phyloP scores from a whole-genome alignment of 805 yeast genomes.

The Metschnikowia shivogae region DNA sequence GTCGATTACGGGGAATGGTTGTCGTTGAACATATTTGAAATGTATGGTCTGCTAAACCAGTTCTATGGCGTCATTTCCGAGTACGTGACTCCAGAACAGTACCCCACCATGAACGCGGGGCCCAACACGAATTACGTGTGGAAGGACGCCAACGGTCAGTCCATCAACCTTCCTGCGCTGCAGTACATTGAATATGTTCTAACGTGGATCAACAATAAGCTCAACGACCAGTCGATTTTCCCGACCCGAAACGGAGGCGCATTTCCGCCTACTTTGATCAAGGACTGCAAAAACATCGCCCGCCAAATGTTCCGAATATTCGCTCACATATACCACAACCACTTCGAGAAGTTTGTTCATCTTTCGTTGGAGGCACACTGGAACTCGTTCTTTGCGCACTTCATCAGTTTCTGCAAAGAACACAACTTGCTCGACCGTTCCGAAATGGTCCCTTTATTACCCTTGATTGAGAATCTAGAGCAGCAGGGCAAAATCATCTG shows the following conservation, averaged over 20 bases:
- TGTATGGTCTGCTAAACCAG: slow-evolving; percentile 78
- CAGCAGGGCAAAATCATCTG: slow-evolving; percentile 75
- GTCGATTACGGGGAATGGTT: slow-evolving; percentile 96
- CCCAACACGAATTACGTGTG: slow-evolving; percentile 87
- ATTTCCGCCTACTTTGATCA: slow-evolving; percentile 79
- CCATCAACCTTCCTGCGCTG: slow-evolving; percentile 83
- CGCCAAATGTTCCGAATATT: slow-evolving; percentile 92
- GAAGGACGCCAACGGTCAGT: slow-evolving; percentile 75
- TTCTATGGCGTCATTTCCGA: slow-evolving; percentile 90
- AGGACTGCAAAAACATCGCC: slow-evolving; percentile 81
- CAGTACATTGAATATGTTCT: slow-evolving; percentile 90
- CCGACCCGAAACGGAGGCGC: slow-evolving; percentile 90
- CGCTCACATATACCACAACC: slow-evolving; percentile 93
- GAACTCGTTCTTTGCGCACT: slow-evolving; percentile 96
- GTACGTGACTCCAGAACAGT: slow-evolving; percentile 82
- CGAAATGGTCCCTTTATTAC: slow-evolving; percentile 75
- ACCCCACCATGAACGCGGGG: slow-evolving; percentile 95
- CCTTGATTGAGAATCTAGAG: slow-evolving; percentile 76
- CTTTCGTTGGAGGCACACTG: slow-evolving; percentile 93
- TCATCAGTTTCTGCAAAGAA: slow-evolving; percentile 79
- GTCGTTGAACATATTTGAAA: slow-evolving; percentile 87
- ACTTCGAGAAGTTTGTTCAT: slow-evolving; percentile 90
- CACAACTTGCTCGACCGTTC: slow-evolving; percentile 73
- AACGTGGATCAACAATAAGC: slow-evolving; percentile 82
- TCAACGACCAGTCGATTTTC: slow-evolving; percentile 84